Evolutionary conservation across 1,284 basidiomycete genomes (phyloP), one percentile per base, ranked within the genome.

Genomic region (Melampsora larici-populina): DNA sequence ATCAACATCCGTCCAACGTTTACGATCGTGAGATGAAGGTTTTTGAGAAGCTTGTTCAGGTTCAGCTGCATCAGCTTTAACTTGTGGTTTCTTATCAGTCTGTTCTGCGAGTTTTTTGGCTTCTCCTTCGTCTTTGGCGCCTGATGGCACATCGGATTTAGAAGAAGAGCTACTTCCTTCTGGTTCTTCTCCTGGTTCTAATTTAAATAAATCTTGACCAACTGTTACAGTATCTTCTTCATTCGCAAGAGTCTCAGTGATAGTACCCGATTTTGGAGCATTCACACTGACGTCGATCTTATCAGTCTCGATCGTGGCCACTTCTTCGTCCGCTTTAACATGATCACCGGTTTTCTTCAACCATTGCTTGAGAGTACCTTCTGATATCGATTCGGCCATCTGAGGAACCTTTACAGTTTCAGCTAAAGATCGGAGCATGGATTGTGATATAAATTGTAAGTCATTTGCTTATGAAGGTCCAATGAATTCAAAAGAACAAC

Each of bases 231-330:
- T 97, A 82, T 94, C 92, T 83, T 99, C 96, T 85, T 98, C 95
- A 70, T 88, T 88, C 60, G 91, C 94, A 64, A 96, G 89, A 40
- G 92, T 86, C 84, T 97, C 92, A 29, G 90, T 88, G 81, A 99
- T 94, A 78, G 88, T 95, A 40, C 96, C 96, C 13, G 93, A 88
- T 82, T 89, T 87, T 21, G 96, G 92, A 15, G 96, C 93, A 84
- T 98, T 99, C 79, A 99, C 96, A 11, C 93, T 91, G 63, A 99
- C 93, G 84, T 99, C 96, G 82, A 98, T 98, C 94, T 98, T 98
- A 88, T 99, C 96, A 17, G 96, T 99, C 87, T 99, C 96, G 81
- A 99, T 98, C 66, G 93, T 96, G 33, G 94, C 96, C 77, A 99
- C 88, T 86, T 99, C 96, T 86, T 99, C 96, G 84, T 97, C 94